Base-by-base conservation (phyloP, 2,329 filamentous ascomycete genomes). In the Fusarium agapanthi region DNA sequence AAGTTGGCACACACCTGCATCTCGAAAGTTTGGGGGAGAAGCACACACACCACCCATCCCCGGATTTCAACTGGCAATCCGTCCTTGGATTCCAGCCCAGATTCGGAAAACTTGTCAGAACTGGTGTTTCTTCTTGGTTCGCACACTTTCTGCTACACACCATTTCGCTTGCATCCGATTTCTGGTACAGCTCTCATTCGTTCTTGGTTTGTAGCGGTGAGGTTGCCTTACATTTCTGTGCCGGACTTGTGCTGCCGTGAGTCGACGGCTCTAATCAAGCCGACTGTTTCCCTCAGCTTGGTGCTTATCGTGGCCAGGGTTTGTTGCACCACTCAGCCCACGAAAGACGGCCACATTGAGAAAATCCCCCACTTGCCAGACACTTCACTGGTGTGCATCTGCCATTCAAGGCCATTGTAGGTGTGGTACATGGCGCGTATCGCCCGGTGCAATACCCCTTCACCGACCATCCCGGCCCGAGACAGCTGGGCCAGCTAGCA, bases 31-130 rank as follows among this genome's bases (percentile, higher is more conserved):
- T 56, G 65, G 65, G 64, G 65, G 44, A 44, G 45, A 30, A 35
- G 70, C 66, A 51, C 71, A 73, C 71, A 73, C 55, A 64, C 71
- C 70, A 71, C 55, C 71, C 56, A 68, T 64, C 71, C 71, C 71
- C 71, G 59, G 71, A 73, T 74, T 73, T 69, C 50, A 48, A 54
- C 62, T 56, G 58, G 41, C 41, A 48, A 48, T 45, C 58, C 63
- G 26, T n/a, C 37, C 22, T 45, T 38, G 11, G 30, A 28, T 37
- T 43, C 63, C 51, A 57, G 61, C 41, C 67, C 51, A 59, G 56
- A 71, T 71, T 63, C 58, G 67, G 54, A 71, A 71, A 30, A 40
- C 43, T 43, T 69, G 50, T n/a, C n/a, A 64, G 51, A 51, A 38
- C 41, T 61, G 55, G 35, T 69, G 51, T 58, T 71, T 73, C 70